Percentiles rank a stretch among this genome's conserved stretches.
Conservation (phyloP, 2,329 filamentous ascomycete species). For the Claviceps digitariae region DNA sequence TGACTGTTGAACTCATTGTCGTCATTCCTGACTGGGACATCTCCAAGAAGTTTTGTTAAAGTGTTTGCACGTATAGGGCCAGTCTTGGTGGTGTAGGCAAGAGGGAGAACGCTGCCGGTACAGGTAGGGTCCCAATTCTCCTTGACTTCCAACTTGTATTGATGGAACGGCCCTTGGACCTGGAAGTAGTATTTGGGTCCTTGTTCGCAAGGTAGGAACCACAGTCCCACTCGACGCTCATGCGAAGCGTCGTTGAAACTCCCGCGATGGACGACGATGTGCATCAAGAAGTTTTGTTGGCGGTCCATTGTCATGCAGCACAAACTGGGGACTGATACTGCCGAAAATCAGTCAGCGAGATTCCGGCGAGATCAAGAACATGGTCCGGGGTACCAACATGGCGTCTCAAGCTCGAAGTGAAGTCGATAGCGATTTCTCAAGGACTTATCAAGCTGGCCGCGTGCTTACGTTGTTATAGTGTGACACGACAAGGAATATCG, state of each 20-base stretch:
- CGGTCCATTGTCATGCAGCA: neutral
- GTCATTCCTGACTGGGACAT: conserved; percentile 6
- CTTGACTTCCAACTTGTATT: conserved; percentile 6
- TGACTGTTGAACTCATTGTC: conserved; percentile 8
- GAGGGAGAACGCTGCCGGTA: conserved; percentile 7
- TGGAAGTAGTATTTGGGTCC: conserved; percentile 7
- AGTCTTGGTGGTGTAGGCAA: conserved; percentile 7
- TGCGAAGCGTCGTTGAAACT: conserved; percentile 6
- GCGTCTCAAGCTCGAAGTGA: neutral
- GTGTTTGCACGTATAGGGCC: conserved; percentile 1
- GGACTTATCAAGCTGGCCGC: neutral
- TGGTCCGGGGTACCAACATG: neutral
- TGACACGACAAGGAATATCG: neutral
- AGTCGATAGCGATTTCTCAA: neutral
- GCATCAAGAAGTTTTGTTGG: conserved; percentile 3
- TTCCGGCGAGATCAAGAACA: neutral
- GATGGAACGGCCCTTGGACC: conserved; percentile 2
- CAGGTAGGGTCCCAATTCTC: conserved; percentile 6
- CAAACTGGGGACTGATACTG: neutral
- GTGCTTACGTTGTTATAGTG: neutral
- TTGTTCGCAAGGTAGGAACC: conserved; percentile 5
- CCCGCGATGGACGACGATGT: conserved; percentile 9
- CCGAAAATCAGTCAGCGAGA: neutral
- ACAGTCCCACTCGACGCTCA: conserved; percentile 7
- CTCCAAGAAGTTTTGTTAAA: conserved; percentile 2